phyloP scores from a whole-genome alignment of 345 rosid species.

The Combretum micranthum region DNA sequence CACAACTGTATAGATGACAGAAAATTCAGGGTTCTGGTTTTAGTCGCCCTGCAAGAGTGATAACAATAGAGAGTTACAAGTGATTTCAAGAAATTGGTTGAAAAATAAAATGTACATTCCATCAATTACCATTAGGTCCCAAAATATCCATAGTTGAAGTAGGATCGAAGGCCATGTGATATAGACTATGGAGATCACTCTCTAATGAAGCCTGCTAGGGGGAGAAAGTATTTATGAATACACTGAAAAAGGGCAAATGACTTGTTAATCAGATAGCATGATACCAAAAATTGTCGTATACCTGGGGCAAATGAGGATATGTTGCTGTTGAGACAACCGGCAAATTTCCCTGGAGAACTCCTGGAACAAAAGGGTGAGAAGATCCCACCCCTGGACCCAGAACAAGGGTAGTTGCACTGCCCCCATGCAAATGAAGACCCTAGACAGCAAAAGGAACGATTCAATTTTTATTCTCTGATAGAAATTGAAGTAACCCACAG shows the following conservation, averaged over 20 bases:
- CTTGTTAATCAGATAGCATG: neutral
- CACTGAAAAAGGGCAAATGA: neutral
- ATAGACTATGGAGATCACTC: conserved; percentile 63
- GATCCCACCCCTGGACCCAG: conserved; percentile 36
- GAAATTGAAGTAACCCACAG: no score
- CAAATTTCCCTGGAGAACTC: conserved; percentile 40
- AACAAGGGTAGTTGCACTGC: conserved; percentile 37
- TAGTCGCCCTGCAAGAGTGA: conserved; percentile 36
- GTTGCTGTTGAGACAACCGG: conserved; percentile 46
- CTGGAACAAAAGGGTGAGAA: conserved; percentile 30
- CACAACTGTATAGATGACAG: conserved; percentile 16
- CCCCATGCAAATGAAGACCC: conserved; percentile 57
- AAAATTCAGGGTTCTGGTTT: conserved; percentile 56
- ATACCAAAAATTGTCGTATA: conserved; percentile 12
- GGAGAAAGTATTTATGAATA: conserved; percentile 3
- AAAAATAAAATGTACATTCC: neutral
- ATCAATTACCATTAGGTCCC: conserved; percentile 51
- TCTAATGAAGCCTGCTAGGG: conserved; percentile 46
- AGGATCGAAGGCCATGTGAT: conserved; percentile 71
- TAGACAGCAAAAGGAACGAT: conserved; percentile 15
- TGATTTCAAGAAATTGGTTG: neutral
- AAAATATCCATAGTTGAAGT: conserved; percentile 45
- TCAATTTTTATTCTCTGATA: neutral
- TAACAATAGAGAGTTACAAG: neutral
- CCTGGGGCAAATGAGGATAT: conserved; percentile 58